These are phyloP conservation scores for Helicostylum pulchrum DNA, from an alignment of 192 early-diverging fungal species.

Conservation along the genomic window DNA sequence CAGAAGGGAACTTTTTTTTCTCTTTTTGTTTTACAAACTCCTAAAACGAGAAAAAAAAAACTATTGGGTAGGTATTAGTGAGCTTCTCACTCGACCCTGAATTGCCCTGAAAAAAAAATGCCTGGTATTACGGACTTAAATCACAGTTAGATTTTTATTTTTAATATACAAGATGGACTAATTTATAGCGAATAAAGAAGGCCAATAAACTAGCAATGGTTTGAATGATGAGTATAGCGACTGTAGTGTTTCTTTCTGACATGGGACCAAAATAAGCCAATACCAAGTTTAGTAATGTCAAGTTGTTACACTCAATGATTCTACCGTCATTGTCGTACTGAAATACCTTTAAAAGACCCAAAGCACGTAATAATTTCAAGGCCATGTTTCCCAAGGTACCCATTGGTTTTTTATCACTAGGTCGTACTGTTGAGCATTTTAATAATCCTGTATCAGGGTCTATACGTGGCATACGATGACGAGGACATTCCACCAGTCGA, in stretches of 20 bases:
- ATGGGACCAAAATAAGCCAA: conserved; percentile 77
- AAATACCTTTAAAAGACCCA: conserved; percentile 53
- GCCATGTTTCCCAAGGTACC: conserved; percentile 50
- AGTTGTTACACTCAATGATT: conserved; percentile 72
- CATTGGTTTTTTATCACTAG: conserved; percentile 31
- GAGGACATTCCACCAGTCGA: conserved; percentile 88
- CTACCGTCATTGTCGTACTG: conserved; percentile 47
- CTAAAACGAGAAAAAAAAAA: too few relatives aligned
- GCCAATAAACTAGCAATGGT: conserved; percentile 61
- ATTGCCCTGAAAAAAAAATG: too few relatives aligned
- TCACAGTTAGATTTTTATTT: not conserved
- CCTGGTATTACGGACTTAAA: too few relatives aligned
- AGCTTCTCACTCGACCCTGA: too few relatives aligned
- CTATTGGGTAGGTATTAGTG: too few relatives aligned
- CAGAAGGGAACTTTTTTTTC: too few relatives aligned
- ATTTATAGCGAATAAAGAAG: conserved; percentile 77
- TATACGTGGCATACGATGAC: conserved; percentile 86
- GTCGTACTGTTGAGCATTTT: conserved; percentile 32
- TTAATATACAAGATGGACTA: conserved; percentile 83
- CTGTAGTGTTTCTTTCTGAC: conserved; percentile 61
- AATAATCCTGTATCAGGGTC: conserved; percentile 44
- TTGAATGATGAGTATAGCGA: conserved; percentile 66
- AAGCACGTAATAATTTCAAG: conserved; percentile 47
- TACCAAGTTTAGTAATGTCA: conserved; percentile 90
- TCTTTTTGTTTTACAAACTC: too few relatives aligned